These are phyloP conservation scores for Saccharomycopsis vini DNA, from an alignment of 805 yeast genomes.

Conservation along the genomic window DNA sequence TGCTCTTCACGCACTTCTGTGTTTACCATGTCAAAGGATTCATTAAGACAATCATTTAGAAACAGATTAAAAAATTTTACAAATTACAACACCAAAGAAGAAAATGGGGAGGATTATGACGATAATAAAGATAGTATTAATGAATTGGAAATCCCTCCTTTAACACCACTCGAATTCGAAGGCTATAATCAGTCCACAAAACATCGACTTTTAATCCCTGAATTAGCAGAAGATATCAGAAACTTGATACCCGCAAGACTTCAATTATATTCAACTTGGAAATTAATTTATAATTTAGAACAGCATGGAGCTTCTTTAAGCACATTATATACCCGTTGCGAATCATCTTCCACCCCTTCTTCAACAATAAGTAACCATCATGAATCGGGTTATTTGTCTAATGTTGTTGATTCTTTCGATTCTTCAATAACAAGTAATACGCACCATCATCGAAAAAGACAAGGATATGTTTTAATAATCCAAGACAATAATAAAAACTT, in stretches of 20 bases:
- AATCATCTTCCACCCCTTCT: slow-evolving; percentile 25
- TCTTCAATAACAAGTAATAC: not conserved
- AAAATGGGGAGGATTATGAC: too few relatives aligned
- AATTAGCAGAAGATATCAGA: slow-evolving; percentile 68
- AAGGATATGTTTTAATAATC: slow-evolving; percentile 68
- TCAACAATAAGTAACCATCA: slow-evolving; percentile 21
- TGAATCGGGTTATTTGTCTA: slow-evolving; percentile 15
- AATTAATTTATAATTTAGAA: slow-evolving; percentile 70
- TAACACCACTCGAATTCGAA: slow-evolving; percentile 44
- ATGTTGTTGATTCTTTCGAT: not conserved
- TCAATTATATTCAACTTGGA: slow-evolving; percentile 74
- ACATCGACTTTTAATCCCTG: slow-evolving; percentile 46
- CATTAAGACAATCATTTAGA: too few relatives aligned
- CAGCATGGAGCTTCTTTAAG: slow-evolving; percentile 85
- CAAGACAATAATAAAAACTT: slow-evolving; percentile 53
- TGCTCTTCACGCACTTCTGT: too few relatives aligned
- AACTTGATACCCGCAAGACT: slow-evolving; percentile 66
- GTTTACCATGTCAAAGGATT: too few relatives aligned
- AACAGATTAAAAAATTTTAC: too few relatives aligned
- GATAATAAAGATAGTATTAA: too few relatives aligned
- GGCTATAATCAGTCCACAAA: slow-evolving; percentile 59
- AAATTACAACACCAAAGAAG: too few relatives aligned
- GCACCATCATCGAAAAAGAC: not conserved
- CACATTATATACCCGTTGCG: slow-evolving; percentile 54
- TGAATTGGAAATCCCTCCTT: too few relatives aligned